Evolutionary conservation across 208 protist genomes (phyloP).

Genomic region (Strigomonas culicis): DNA sequence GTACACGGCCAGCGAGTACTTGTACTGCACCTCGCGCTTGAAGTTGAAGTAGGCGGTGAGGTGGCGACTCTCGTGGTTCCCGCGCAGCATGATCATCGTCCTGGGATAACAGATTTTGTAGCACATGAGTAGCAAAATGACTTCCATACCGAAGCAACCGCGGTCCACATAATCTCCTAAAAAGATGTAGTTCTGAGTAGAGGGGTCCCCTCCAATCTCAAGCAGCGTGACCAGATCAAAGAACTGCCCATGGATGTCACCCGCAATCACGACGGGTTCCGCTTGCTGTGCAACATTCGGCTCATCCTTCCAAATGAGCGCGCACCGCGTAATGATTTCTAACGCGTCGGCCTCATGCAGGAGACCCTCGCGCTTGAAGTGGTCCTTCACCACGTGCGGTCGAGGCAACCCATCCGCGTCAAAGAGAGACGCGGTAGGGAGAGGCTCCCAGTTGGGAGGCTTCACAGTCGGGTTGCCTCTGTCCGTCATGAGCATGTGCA

Average conservation of each 20-base stretch:
- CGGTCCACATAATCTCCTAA: slow-evolving; percentile 97
- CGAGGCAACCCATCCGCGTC: slow-evolving; percentile 43
- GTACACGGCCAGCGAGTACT: slow-evolving; percentile 87
- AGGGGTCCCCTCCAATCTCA: slow-evolving; percentile 88
- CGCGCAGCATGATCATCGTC: slow-evolving; percentile 92
- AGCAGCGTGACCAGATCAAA: slow-evolving; percentile 96
- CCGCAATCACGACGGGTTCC: slow-evolving; percentile 82
- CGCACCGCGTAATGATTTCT: slow-evolving; percentile 64
- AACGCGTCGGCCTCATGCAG: slow-evolving; percentile 74
- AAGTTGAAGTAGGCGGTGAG: slow-evolving; percentile 98
- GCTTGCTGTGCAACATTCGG: too few relatives aligned
- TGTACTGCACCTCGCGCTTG: slow-evolving; percentile 92
- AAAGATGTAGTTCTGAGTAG: slow-evolving; percentile 92
- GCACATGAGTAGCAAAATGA: slow-evolving; percentile 92
- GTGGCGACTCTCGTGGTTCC: slow-evolving; percentile 98
- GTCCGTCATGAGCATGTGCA: slow-evolving; percentile 60
- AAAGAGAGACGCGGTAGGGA: slow-evolving; percentile 44
- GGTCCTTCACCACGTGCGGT: slow-evolving; percentile 53
- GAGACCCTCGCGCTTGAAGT: slow-evolving; percentile 77
- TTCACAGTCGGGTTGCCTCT: slow-evolving; percentile 42
- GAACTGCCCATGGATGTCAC: slow-evolving; percentile 97
- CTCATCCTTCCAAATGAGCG: slow-evolving; percentile 77
- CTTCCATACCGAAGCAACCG: slow-evolving; percentile 88
- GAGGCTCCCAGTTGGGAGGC: slow-evolving; percentile 67
- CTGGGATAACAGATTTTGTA: slow-evolving; percentile 93